These are phyloP conservation scores for Rhododendron vialii DNA, from an alignment of 148 eudicot genomes.

Conservation along the genomic window DNA sequence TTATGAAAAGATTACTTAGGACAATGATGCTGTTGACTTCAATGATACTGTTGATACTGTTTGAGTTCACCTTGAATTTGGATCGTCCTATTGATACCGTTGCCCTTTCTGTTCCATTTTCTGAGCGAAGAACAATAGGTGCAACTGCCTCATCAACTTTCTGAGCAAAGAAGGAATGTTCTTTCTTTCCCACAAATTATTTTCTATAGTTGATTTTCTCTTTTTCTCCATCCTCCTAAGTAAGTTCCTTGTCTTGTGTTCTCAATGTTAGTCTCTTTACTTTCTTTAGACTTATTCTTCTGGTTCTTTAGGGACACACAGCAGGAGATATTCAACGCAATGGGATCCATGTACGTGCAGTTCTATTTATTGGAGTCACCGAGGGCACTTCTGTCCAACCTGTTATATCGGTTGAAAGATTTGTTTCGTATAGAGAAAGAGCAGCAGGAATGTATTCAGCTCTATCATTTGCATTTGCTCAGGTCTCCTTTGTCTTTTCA, in stretches of 20 bases:
- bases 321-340: constrained; percentile 80
- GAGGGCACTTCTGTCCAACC: constrained; percentile 97
- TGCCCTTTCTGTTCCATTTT: not conserved
- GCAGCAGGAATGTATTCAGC: constrained; percentile 98
- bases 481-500: constrained; percentile 36
- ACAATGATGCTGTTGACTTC: not conserved
- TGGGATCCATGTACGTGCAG: constrained; percentile 96
- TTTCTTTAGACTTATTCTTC: not conserved
- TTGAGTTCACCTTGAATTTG: not conserved
- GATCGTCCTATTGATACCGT: not conserved
- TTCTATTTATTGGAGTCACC: constrained; percentile 85
- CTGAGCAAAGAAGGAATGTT: not conserved
- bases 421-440: constrained; percentile 91
- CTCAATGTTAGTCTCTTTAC: not conserved
- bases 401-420: constrained; percentile 93
- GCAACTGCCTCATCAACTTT: not conserved
- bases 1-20: not conserved
- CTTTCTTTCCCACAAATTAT: not conserved
- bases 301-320: constrained; percentile 47
- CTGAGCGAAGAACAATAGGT: not conserved
- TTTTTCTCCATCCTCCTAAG: not conserved
- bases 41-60: not conserved
- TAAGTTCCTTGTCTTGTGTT: not conserved
- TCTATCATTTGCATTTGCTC: constrained; percentile 92
- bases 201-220: not conserved